A percentile compares a stretch with the other conserved stretches of the same genome.
phyloP scores from a whole-genome alignment of 495 filamentous ascomycete genomes.

The Annulohypoxylon stygium region DNA sequence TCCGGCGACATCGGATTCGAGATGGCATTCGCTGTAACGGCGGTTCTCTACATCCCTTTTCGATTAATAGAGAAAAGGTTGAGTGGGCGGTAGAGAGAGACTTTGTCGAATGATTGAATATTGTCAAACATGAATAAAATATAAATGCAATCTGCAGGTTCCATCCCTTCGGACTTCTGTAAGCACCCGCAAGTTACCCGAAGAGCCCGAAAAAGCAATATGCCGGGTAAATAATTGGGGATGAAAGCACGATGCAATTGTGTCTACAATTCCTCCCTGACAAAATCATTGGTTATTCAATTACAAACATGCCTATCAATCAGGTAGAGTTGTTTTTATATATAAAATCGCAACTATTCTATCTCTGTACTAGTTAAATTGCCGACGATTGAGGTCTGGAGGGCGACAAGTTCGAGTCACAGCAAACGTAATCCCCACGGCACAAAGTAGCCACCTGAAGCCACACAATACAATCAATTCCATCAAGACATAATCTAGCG shows the following conservation, averaged over 20 bases:
- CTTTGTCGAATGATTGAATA: conserved; percentile 6
- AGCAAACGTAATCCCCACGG: no score
- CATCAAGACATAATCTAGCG: no score
- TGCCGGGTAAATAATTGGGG: neutral
- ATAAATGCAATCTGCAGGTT: neutral
- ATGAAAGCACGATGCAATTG: neutral
- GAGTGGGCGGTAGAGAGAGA: conserved; percentile 35
- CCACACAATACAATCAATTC: no score
- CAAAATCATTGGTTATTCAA: no score
- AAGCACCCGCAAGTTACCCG: neutral
- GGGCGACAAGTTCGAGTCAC: no score
- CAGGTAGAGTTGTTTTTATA: no score
- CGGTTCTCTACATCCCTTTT: conserved; percentile 62
- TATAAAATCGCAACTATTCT: no score
- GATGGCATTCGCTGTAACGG: conserved; percentile 64
- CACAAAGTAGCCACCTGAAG: no score
- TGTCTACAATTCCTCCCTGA: neutral
- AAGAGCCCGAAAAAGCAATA: neutral
- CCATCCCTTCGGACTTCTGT: neutral
- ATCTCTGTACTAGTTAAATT: no score
- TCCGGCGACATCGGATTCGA: conserved; percentile 73
- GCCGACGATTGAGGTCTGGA: no score
- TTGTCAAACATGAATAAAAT: neutral
- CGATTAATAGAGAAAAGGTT: conserved; percentile 57
- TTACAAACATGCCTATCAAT: no score